Evolutionary conservation across 2,329 filamentous ascomycete species (phyloP).

Genomic region (Aspergillus unguis): DNA sequence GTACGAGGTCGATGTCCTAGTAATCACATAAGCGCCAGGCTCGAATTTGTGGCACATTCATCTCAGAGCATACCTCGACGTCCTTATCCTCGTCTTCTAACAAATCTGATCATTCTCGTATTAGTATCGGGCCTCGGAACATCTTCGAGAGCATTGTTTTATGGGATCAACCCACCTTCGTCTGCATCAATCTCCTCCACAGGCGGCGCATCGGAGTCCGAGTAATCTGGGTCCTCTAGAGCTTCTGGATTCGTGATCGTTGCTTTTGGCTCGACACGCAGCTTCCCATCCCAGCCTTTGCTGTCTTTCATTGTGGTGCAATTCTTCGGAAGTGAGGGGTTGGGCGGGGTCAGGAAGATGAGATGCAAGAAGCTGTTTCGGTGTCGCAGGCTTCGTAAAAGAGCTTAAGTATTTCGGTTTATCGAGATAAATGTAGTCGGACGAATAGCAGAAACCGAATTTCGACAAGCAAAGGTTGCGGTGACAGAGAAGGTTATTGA

Average conservation of each 20-base stretch:
- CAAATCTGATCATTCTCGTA: slow-evolving; percentile 45
- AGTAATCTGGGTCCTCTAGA: slow-evolving; percentile 80
- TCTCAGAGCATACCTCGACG: slow-evolving; percentile 43
- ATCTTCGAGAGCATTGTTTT: too few relatives aligned
- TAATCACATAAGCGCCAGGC: slow-evolving; percentile 11
- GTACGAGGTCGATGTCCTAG: slow-evolving; percentile 83
- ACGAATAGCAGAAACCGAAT: not conserved
- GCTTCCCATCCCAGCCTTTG: slow-evolving; percentile 48
- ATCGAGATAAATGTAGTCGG: too few relatives aligned
- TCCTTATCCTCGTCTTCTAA: slow-evolving; percentile 57
- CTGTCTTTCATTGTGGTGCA: slow-evolving; percentile 37
- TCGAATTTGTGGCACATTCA: not conserved
- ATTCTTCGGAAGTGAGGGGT: slow-evolving; percentile 1
- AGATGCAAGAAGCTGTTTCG: not conserved
- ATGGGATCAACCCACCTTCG: slow-evolving; percentile 57
- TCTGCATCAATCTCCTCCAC: slow-evolving; percentile 77
- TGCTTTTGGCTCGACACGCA: slow-evolving; percentile 62
- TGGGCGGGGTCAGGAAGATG: not conserved
- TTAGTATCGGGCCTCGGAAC: too few relatives aligned
- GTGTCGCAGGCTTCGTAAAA: not conserved
- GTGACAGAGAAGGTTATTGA: not conserved
- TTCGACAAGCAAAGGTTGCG: not conserved
- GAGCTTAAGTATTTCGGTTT: not conserved
- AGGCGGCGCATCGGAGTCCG: slow-evolving; percentile 64
- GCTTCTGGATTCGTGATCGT: slow-evolving; percentile 75